Evolutionary conservation across 306 rosid species (phyloP).

Genomic region (Quercus glauca): DNA sequence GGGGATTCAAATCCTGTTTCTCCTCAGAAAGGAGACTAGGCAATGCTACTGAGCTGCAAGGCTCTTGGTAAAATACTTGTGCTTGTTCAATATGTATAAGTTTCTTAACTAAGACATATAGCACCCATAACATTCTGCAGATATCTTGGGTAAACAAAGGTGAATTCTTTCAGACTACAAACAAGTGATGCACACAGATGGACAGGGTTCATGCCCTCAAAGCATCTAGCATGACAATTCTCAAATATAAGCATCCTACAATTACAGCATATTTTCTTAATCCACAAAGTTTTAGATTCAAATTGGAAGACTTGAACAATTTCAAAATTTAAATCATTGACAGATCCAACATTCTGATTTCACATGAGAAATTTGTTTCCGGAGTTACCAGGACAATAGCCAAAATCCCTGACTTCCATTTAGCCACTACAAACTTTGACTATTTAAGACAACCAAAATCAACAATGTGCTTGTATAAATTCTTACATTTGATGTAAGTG

Average conservation of each 20-base stretch:
- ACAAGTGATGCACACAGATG: not conserved
- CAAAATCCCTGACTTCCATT: not conserved
- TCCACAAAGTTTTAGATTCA: not conserved
- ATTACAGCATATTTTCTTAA: not conserved
- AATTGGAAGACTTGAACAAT: not conserved
- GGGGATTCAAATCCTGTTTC: no score
- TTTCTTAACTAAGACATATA: not conserved
- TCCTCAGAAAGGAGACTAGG: no score
- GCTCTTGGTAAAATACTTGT: no score
- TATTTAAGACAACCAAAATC: not conserved
- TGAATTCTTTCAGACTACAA: not conserved
- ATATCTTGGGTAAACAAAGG: not conserved
- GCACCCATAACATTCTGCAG: not conserved
- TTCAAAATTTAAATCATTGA: not conserved
- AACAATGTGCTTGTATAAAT: not conserved
- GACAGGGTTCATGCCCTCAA: not conserved
- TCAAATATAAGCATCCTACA: not conserved
- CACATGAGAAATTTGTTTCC: not conserved
- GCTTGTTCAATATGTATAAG: not conserved
- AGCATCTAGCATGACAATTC: not conserved
- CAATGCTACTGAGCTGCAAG: no score
- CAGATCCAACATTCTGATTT: not conserved
- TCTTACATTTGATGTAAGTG: not conserved
- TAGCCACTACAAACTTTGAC: not conserved
- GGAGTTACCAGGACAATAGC: not conserved